phyloP scores from a whole-genome alignment of 1,284 basidiomycete genomes.

The Melampsora larici-populina region DNA sequence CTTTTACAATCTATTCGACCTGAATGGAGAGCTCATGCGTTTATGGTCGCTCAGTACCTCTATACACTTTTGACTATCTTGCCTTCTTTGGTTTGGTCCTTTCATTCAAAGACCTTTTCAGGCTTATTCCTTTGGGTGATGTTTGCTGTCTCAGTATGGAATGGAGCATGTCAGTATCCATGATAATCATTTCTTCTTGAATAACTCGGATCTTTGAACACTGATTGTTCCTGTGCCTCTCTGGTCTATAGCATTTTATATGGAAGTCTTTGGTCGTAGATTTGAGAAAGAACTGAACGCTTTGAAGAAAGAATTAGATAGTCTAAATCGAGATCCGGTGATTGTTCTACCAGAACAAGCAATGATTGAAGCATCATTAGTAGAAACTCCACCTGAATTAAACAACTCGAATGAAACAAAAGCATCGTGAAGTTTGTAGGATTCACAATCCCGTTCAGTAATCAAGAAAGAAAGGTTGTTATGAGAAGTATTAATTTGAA shows the following conservation, averaged over 20 bases:
- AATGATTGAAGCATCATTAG: neutral
- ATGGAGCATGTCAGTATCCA: constrained; percentile 47
- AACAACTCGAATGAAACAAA: too few relatives aligned
- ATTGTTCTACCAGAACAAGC: constrained; percentile 4
- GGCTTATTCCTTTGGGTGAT: constrained; percentile 48
- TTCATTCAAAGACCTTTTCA: constrained; percentile 49
- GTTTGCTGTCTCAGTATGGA: constrained; percentile 51
- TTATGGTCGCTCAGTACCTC: constrained; percentile 33
- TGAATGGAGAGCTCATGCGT: constrained; percentile 23
- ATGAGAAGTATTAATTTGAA: too few relatives aligned
- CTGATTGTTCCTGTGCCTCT: constrained; percentile 31
- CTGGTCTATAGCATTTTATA: constrained; percentile 37
- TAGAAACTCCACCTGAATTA: neutral
- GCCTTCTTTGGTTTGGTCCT: constrained; percentile 48
- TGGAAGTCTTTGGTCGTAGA: constrained; percentile 48
- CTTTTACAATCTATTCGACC: neutral
- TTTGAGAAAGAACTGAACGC: constrained; percentile 50
- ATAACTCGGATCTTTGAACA: constrained; percentile 5
- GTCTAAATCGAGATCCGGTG: constrained; percentile 13
- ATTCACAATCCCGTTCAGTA: too few relatives aligned
- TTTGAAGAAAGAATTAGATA: constrained; percentile 49
- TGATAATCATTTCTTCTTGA: neutral
- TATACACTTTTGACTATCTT: constrained; percentile 51
- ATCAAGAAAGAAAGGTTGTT: too few relatives aligned
- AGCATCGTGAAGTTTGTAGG: too few relatives aligned